These are phyloP conservation scores for Apophysomyces sp. DNA, from an alignment of 371 early-diverging fungal genomes.

Conservation along the genomic window DNA sequence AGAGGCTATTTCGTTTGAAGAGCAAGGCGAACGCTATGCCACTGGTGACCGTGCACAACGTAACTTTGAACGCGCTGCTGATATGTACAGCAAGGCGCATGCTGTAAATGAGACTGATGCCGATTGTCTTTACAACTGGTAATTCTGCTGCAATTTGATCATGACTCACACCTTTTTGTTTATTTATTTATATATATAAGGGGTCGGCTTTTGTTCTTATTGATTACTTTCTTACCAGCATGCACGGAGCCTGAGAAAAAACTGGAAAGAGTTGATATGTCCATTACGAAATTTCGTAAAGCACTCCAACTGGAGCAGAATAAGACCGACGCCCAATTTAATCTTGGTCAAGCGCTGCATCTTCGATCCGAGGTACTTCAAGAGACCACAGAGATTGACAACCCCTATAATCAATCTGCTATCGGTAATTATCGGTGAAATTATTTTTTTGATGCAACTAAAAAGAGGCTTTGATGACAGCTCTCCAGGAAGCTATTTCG, in stretches of 20 bases:
- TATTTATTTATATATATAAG: slow-evolving; percentile 22
- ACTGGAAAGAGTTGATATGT: slow-evolving; percentile 46
- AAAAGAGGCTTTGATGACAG: slow-evolving; percentile 6
- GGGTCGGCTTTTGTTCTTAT: slow-evolving; percentile 65
- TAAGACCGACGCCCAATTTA: slow-evolving; percentile 69
- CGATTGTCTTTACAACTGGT: slow-evolving; percentile 71
- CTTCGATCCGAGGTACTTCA: slow-evolving; percentile 62
- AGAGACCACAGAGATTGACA: slow-evolving; percentile 55
- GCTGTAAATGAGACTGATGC: slow-evolving; percentile 54
- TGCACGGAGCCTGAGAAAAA: slow-evolving; percentile 50
- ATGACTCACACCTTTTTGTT: no score
- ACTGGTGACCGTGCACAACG: slow-evolving; percentile 66
- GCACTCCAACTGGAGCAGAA: slow-evolving; percentile 49
- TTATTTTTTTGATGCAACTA: not conserved
- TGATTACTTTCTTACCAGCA: slow-evolving; percentile 54
- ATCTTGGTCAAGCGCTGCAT: slow-evolving; percentile 69
- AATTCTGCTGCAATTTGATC: no score
- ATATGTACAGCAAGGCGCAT: slow-evolving; percentile 64
- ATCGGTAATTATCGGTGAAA: slow-evolving; percentile 14
- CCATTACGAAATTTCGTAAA: slow-evolving; percentile 55
- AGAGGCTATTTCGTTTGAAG: slow-evolving; percentile 67
- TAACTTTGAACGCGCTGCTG: slow-evolving; percentile 65
- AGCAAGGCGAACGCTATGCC: slow-evolving; percentile 70
- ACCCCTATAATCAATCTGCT: slow-evolving; percentile 48
- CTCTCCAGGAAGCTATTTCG: slow-evolving; percentile 55